Evolutionary conservation across 140 eudicot species (phyloP).

Genomic region (Senecio squalidus): DNA sequence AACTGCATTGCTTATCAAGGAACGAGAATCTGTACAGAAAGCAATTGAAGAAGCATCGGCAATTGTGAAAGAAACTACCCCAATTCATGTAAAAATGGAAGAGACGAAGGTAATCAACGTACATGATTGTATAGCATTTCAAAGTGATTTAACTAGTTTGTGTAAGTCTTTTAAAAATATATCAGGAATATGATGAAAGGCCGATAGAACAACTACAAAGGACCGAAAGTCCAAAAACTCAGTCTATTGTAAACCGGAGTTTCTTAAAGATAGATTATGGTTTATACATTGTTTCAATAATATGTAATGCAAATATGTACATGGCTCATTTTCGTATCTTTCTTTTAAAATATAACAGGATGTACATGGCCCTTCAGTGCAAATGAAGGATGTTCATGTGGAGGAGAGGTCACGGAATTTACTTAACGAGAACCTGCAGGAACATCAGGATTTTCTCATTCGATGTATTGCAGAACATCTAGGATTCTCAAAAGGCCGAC

Average conservation of each 20-base stretch:
- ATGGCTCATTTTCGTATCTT: too few species aligned
- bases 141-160: too few species aligned
- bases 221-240: slow-evolving; percentile 36
- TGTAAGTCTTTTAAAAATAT: too few species aligned
- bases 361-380: too few species aligned
- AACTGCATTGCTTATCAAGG: slow-evolving; percentile 55
- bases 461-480: slow-evolving; percentile 82
- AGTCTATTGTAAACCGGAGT: slow-evolving; percentile 41
- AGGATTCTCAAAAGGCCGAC: slow-evolving; percentile 79
- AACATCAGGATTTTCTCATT: slow-evolving; percentile 85
- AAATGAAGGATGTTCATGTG: too few species aligned
- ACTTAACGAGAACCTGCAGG: too few species aligned
- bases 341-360: too few species aligned
- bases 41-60: slow-evolving; percentile 82
- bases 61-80: slow-evolving; percentile 53
- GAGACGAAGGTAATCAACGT: slow-evolving; percentile 30
- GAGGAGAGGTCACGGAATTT: too few species aligned
- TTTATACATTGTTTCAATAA: not conserved
- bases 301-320: not conserved
- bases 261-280: slow-evolving; percentile 32
- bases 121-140: not conserved
- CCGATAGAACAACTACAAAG: slow-evolving; percentile 53
- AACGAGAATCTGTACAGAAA: slow-evolving; percentile 76
- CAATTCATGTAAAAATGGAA: slow-evolving; percentile 65
- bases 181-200: too few species aligned